Base-by-base conservation (phyloP, 805 yeast genomes). In the Aciculoconidium aculeatum region DNA sequence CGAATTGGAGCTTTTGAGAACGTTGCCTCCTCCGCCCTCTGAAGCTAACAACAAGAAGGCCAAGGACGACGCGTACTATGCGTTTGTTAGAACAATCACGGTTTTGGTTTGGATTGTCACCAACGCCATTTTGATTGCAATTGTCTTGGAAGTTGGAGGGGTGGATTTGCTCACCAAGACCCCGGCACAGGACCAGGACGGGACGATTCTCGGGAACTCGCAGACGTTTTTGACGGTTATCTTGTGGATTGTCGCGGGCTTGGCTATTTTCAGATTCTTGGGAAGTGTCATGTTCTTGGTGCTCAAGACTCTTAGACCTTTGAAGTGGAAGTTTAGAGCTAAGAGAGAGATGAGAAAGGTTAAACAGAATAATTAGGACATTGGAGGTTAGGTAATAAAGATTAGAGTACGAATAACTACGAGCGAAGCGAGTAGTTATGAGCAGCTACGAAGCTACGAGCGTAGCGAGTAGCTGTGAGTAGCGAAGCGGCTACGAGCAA, bases 241-340 rank as follows among this genome's bases (percentile, higher is more conserved):
- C 25, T 64, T 90, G 41, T 90, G 97, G 96, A 61, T 88, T 20
- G 97, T 90, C 23, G 96, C 96, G 4, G 83, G 79, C 15, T 72
- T 86, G 67, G 96, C 97, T 0, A 69, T 79, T 5, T 79, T 85
- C 53, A 66, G 96, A 39, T 80, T 90, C 41, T 28, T 80, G 15
- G 96, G 96, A 1, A 75, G 94, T 41, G 52, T 70, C 2, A 48
- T 71, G 21, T 90, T 77, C 49, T 57, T 85, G 34, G 23, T 58
- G 4, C 46, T 54, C 41, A 61, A 58, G 40, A 34, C 42, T 11
- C 49, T 58, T 32, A 45, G 70, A 24, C 69, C 69, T 3, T 28
- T 64, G 21, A 60, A 55, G 32, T 63, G 70, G 70, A 56, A 48
- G 41, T 27, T 57, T 21, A 51, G 51, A 36, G 43, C 40, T 5